These are phyloP conservation scores for Ottelia alismoides DNA, from an alignment of 106 monocot species.

Conservation along the genomic window DNA sequence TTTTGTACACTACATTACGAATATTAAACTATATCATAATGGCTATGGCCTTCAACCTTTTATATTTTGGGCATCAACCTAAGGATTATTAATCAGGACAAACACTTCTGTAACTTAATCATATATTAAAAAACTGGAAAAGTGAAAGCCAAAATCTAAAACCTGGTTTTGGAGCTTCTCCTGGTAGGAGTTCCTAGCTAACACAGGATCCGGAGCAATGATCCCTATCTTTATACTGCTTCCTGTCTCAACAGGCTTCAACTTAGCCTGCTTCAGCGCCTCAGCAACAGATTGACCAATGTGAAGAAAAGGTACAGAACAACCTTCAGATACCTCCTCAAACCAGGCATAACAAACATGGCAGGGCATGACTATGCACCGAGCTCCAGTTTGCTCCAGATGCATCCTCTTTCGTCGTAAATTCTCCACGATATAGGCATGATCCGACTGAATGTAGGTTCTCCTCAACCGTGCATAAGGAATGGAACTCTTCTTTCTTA, in stretches of 20 bases:
- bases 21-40: too few relatives aligned
- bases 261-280: slow-evolving; percentile 35
- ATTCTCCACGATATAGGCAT: slow-evolving; percentile 22
- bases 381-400: slow-evolving; percentile 49
- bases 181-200: slow-evolving; percentile 26
- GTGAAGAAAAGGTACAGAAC: slow-evolving; percentile 63
- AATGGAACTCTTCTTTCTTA: slow-evolving; percentile 2
- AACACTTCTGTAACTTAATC: too few relatives aligned
- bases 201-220: slow-evolving; percentile 17
- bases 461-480: slow-evolving; percentile 2
- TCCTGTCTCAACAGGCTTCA: slow-evolving; percentile 56
- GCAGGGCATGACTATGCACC: slow-evolving; percentile 71
- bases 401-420: slow-evolving; percentile 34
- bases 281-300: slow-evolving; percentile 37
- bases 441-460: neutral
- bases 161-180: slow-evolving; percentile 50
- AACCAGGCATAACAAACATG: slow-evolving; percentile 37
- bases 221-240: slow-evolving; percentile 42
- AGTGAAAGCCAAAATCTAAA: too few relatives aligned
- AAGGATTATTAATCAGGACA: too few relatives aligned
- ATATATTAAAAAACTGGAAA: too few relatives aligned
- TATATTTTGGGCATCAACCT: too few relatives aligned
- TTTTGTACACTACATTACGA: too few relatives aligned
- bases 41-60: too few relatives aligned
- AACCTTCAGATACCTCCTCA: slow-evolving; percentile 31